Base-by-base conservation (phyloP, 179 eudicot genomes). In the Beta corolliflora region DNA sequence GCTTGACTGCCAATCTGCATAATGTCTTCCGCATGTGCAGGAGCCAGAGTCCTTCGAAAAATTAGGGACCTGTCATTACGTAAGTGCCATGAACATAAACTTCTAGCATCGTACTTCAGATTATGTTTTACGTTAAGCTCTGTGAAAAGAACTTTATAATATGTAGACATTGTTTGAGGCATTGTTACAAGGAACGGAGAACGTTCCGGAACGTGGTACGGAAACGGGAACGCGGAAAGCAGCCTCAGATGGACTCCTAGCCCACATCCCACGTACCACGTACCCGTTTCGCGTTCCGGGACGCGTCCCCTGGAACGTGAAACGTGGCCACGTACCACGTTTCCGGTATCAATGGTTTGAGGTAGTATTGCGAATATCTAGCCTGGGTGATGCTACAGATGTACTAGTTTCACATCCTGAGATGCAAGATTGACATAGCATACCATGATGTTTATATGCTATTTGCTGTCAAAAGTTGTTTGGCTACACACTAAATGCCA, bases 41-140 rank as follows among this genome's bases (percentile, higher is more conserved):
- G 95, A 89, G 77, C 98, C 97, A 31, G 79, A 78, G 77, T 80
- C 91, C 79, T 79, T 93, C n/a, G 85, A 87, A 77, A 87, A 52
- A 73, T 67, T 79, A 75, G 98, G 97, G 59, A 58, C 82, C 58
- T 95, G 97, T 84, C 82, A 91, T 83, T 95, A 92, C 70, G 98
- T 95, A 82, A 90, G 98, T 89, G 56, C 82, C 72, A 59, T 50
- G 67, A 46, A 71, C 25, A 23, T 2, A 8, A 73, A 31, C 23
- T 73, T 55, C 14, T 7, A 41, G 44, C 60, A 14, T 74, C 15
- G 66, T 36, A 7, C 13, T 29, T 73, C 46, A 52, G 71, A 52
- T 48, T 61, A 59, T 48, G 68, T 23, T 76, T 14, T 54, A 46
- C 31, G 19, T 31, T 3, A 64, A 29, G 13, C 68, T 58, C 50